These are phyloP conservation scores for Phaffia tasmanica DNA, from an alignment of 768 basidiomycete genomes.

Conservation along the genomic window DNA sequence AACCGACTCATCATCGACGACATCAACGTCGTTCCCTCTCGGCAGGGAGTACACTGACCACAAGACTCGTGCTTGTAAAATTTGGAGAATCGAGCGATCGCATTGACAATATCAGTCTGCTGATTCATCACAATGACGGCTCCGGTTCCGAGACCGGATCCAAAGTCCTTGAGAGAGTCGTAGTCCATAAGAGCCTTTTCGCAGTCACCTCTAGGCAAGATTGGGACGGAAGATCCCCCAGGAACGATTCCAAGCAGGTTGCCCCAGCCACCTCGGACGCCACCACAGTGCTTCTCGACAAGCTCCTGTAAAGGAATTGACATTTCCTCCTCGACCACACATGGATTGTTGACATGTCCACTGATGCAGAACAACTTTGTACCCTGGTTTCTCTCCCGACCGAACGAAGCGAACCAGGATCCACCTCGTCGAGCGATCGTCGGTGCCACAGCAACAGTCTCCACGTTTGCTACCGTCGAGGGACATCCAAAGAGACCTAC, in stretches of 20 bases:
- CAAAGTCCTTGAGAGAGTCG: constrained; percentile 90
- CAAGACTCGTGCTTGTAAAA: constrained; percentile 99
- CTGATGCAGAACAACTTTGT: constrained; percentile 96
- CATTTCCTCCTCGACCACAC: constrained; percentile 98
- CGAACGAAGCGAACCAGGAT: constrained; percentile 85
- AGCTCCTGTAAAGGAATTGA: constrained; percentile 88
- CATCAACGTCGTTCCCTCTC: constrained; percentile 85
- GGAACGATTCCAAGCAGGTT: constrained; percentile 95
- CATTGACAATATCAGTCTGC: constrained; percentile 83
- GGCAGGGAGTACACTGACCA: constrained; percentile 88
- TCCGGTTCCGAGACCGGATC: constrained; percentile 93
- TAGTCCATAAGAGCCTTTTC: constrained; percentile 94
- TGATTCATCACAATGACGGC: constrained; percentile 99
- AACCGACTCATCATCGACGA: constrained; percentile 98
- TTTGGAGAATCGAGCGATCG: constrained; percentile 87
- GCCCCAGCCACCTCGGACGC: constrained; percentile 88
- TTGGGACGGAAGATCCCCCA: constrained; percentile 86
- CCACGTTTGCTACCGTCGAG: constrained; percentile 94
- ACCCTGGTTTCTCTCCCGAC: constrained; percentile 81
- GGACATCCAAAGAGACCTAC: constrained; percentile 96
- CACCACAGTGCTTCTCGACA: constrained; percentile 93
- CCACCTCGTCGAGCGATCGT: constrained; percentile 86
- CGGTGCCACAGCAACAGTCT: constrained; percentile 94
- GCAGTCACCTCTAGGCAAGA: constrained; percentile 71
- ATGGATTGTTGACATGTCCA: constrained; percentile 96